Evolutionary conservation across 805 yeast genomes (phyloP).

Genomic region (Sugiyamaella smithiae): DNA sequence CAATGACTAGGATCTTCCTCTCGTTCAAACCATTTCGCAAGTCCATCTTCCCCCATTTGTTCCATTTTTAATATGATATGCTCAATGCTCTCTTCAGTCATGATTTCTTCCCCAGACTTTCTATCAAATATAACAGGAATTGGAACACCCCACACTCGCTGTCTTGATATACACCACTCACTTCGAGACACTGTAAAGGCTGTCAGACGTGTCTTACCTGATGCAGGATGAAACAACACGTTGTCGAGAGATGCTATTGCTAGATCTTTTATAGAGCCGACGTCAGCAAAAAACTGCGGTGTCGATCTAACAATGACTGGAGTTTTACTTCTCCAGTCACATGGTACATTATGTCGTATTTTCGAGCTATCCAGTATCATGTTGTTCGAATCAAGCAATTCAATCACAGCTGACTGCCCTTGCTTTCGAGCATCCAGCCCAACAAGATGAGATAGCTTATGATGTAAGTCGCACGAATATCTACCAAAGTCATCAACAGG

Average conservation of each 20-base stretch:
- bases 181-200: slow-evolving; percentile 74
- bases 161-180: slow-evolving; percentile 98
- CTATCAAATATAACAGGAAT: slow-evolving; percentile 76
- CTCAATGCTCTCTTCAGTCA: slow-evolving; percentile 54
- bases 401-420: slow-evolving; percentile 51
- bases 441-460: slow-evolving; percentile 35
- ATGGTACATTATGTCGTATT: slow-evolving; percentile 80
- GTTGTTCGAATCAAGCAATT: slow-evolving; percentile 39
- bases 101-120: slow-evolving; percentile 60
- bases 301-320: slow-evolving; percentile 95
- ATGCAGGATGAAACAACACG: slow-evolving; percentile 71
- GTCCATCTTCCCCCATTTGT: slow-evolving; percentile 49
- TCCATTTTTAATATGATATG: slow-evolving; percentile 56
- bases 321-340: slow-evolving; percentile 94
- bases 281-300: slow-evolving; percentile 95
- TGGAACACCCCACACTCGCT: slow-evolving; percentile 97
- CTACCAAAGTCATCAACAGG: slow-evolving; percentile 78
- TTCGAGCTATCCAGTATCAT: slow-evolving; percentile 51
- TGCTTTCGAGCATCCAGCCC: slow-evolving; percentile 62
- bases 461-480: slow-evolving; percentile 35
- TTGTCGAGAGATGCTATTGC: slow-evolving; percentile 58
- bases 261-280: slow-evolving; percentile 61
- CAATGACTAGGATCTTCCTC: slow-evolving; percentile 60
- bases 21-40: slow-evolving; percentile 60
- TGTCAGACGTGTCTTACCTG: slow-evolving; percentile 65